Evolutionary conservation across 176 grass and related monocot genomes (phyloP).

Genomic region (Areca catechu): DNA sequence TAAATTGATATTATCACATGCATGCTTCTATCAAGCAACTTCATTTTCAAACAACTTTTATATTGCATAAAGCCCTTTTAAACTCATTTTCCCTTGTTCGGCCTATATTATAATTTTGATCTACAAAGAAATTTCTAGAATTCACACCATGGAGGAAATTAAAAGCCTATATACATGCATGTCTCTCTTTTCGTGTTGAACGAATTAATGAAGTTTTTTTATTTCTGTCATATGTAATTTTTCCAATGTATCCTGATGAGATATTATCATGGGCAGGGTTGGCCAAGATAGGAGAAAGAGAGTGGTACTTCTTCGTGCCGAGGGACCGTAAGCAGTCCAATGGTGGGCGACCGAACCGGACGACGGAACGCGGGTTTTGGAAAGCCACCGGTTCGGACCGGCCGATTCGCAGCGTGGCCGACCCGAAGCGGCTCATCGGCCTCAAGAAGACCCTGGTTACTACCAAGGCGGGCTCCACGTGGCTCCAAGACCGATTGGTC

Average conservation of each 20-base stretch:
- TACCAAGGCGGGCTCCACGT: conserved; percentile 66
- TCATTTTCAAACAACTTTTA: no score
- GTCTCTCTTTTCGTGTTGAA: no score
- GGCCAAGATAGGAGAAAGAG: conserved; percentile 66
- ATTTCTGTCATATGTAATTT: background rate
- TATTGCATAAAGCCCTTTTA: no score
- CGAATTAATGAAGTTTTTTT: no score
- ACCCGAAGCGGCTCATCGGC: conserved; percentile 83
- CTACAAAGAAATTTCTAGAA: no score
- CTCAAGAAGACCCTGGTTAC: conserved; percentile 98
- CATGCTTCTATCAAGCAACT: no score
- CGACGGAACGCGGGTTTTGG: conserved; percentile 87
- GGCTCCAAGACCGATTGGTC: conserved; percentile 86
- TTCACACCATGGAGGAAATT: no score
- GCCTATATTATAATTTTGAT: no score
- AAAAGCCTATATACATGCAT: no score
- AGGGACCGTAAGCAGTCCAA: conserved; percentile 50
- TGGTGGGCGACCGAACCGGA: conserved; percentile 65
- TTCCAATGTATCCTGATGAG: background rate
- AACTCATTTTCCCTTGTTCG: no score
- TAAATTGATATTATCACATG: no score
- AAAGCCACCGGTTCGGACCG: conserved; percentile 92
- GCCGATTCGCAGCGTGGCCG: conserved; percentile 52
- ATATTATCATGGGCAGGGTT: conserved; percentile 25
- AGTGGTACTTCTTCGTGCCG: conserved; percentile 99